Conservation (phyloP, 441 rosid genomes). For the Arabidopsis hybrid region DNA sequence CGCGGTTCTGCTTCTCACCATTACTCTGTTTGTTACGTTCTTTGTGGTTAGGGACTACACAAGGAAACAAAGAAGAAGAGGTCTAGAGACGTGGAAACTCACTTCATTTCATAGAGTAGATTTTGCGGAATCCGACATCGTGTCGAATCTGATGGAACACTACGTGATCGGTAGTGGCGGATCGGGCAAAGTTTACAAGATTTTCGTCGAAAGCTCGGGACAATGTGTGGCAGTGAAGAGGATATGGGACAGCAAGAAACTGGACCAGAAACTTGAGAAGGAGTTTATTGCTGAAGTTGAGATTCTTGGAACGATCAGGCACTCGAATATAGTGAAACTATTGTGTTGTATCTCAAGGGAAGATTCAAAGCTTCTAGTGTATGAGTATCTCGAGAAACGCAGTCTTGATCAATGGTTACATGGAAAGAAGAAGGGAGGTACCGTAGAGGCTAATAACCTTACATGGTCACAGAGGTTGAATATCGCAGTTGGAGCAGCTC, state of each 20-base stretch:
- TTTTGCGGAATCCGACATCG: constrained; percentile 63
- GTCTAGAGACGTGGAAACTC: constrained; percentile 71
- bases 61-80: constrained; percentile 47
- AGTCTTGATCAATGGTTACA: constrained; percentile 92
- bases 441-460: constrained; percentile 38
- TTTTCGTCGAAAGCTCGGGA: constrained; percentile 48
- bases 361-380: constrained; percentile 85
- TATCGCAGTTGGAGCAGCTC: constrained; percentile 85
- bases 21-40: constrained; percentile 44
- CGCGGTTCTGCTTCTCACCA: constrained; percentile 44
- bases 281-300: constrained; percentile 82
- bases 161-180: constrained; percentile 87
- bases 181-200: constrained; percentile 82
- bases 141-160: constrained; percentile 69
- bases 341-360: constrained; percentile 86
- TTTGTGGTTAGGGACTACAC: constrained; percentile 52
- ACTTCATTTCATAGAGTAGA: constrained; percentile 79
- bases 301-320: constrained; percentile 76
- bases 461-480: constrained; percentile 76
- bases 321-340: constrained; percentile 81
- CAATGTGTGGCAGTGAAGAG: constrained; percentile 86
- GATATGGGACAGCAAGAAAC: constrained; percentile 64
- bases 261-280: constrained; percentile 67
- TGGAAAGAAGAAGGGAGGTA: constrained; percentile 48
- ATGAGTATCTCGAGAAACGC: constrained; percentile 86